Evolutionary conservation across 2,329 filamentous ascomycete species (phyloP), one percentile per base, ranked within the genome.

Genomic region (Cytospora mali): DNA sequence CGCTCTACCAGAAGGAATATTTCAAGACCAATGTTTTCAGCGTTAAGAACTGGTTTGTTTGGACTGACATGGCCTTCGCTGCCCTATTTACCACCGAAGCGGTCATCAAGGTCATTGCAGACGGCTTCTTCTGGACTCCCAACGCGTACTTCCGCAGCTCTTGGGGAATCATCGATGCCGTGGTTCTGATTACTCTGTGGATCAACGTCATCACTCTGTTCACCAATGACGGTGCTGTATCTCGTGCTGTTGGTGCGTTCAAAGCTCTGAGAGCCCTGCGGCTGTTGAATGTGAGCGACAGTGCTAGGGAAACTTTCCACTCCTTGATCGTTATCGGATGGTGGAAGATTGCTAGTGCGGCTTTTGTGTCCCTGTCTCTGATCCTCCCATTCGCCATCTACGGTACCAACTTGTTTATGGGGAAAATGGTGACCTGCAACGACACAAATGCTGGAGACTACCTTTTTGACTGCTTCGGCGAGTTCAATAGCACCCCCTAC

Each of bases 351-450:
- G 79, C 97, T 62, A 93, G 92, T 59, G 91, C 95, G 67, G 92
- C 93, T 0, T 93, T 97, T 64, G 95, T 99, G 56, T 98, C 95
- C 4, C 81, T 99, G 69, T 96, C 94, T 68, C 85, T 99, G 72
- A 80, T 99, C 62, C 93, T 99, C 63, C 95, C 95, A 0, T 99
- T 99, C 74, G 95, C 95, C 67, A 94, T 99, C 42, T 98, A 98
- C 68, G 95, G 93, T 1, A 75, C 98, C 61, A 99, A 96, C 69
- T 81, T 99, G 2, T 99, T 99, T 78, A 91, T 90, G 66, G 94
- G 93, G 6, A 81, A 90, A 72, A 83, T 98, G 77, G 77, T 90
- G 58, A 70, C 77, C 25, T 99, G 95, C 80, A 99, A 97, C 71
- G 92, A 96, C 68, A 79, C 77, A 27, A 79, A 84, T 28, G 76